Percentiles rank a stretch among this genome's conserved stretches.
phyloP scores from a whole-genome alignment of 345 rosid genomes.

The Salix udensis region DNA sequence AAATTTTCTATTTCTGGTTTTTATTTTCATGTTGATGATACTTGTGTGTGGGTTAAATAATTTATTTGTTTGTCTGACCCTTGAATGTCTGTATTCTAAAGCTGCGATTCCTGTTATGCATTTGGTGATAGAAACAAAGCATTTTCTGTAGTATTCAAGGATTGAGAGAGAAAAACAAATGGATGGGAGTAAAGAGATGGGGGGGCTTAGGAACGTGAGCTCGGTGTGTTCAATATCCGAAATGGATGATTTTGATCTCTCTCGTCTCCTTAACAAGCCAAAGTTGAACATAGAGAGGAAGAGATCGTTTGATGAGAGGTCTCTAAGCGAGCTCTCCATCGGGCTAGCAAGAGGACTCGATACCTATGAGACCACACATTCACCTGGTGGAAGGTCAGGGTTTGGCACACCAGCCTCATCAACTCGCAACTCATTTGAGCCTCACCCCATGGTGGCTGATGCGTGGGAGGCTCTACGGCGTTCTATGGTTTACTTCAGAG shows the following conservation, averaged over 20 bases:
- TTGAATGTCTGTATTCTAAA: not conserved
- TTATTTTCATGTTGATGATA: not conserved
- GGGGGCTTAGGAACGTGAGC: conserved; percentile 68
- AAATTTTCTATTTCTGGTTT: not conserved
- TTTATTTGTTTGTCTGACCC: not conserved
- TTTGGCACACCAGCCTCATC: conserved; percentile 79
- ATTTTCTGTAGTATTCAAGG: conserved; percentile 7
- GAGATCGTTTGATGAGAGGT: conserved; percentile 91
- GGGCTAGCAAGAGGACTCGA: conserved; percentile 56
- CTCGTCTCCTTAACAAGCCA: conserved; percentile 80
- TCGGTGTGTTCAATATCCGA: conserved; percentile 77
- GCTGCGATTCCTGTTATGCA: not conserved
- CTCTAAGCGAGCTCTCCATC: conserved; percentile 77
- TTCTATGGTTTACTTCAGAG: conserved; percentile 68
- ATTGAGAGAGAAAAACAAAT: conserved; percentile 29
- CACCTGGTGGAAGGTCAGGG: conserved; percentile 36
- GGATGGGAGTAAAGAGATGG: conserved; percentile 56
- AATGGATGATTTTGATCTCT: conserved; percentile 67
- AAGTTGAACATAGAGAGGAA: conserved; percentile 82
- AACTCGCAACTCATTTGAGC: conserved; percentile 80
- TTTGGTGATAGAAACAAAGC: conserved; percentile 14
- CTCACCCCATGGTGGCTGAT: conserved; percentile 93
- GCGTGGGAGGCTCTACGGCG: conserved; percentile 94
- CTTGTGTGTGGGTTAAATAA: not conserved
- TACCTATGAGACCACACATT: conserved; percentile 36